phyloP scores from a whole-genome alignment of 306 rosid species.

The Ormosia emarginata region DNA sequence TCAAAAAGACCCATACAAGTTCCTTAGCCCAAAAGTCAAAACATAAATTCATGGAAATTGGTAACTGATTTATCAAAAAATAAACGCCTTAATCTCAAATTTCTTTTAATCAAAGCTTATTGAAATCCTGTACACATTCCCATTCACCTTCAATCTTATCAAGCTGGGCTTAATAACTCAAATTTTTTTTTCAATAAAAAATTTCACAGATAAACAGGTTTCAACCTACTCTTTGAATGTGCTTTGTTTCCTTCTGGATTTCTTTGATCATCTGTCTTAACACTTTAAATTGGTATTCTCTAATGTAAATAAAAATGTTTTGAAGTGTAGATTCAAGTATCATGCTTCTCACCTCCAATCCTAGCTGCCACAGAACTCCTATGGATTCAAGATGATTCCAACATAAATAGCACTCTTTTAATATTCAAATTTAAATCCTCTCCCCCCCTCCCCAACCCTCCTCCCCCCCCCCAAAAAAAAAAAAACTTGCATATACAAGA shows the following conservation, averaged over 20 bases:
- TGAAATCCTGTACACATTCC: not conserved
- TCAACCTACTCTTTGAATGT: not conserved
- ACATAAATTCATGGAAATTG: not conserved
- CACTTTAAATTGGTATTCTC: not conserved
- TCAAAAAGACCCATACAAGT: not conserved
- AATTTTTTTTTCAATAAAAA: not conserved
- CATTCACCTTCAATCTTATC: not conserved
- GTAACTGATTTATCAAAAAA: not conserved
- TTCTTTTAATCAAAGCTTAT: not conserved
- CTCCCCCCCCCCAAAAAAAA: not conserved
- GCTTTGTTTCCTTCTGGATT: not conserved
- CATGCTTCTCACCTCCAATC: not conserved
- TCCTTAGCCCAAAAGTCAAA: not conserved
- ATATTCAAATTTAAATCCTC: not conserved
- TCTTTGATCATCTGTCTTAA: not conserved
- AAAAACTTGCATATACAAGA: not conserved
- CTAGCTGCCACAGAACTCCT: not conserved
- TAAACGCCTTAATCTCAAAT: not conserved
- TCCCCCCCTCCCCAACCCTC: not conserved
- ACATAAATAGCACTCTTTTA: not conserved
- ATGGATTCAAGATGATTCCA: conserved; percentile 5
- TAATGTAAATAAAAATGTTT: not conserved
- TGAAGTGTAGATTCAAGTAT: not conserved
- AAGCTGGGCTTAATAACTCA: not conserved
- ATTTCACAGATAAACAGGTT: not conserved